Conservation (phyloP, 495 filamentous ascomycete species). For the Penicillium paradoxum region DNA sequence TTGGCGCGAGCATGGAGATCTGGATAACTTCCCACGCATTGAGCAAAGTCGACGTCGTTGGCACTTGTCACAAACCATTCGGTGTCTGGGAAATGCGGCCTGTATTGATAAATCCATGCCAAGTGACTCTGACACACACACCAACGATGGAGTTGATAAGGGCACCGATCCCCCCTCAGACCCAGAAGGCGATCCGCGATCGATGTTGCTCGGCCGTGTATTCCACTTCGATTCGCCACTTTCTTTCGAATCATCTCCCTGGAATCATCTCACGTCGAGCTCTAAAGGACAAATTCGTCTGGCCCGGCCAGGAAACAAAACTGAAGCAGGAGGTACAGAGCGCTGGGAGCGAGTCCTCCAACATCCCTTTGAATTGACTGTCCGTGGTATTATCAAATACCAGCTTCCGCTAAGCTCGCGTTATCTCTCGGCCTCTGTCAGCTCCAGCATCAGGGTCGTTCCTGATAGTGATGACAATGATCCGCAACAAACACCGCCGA, state of each 20-base stretch:
- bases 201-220: conserved; percentile 86
- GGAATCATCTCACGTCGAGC: conserved; percentile 57
- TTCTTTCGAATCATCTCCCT: conserved; percentile 80
- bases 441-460: conserved; percentile 46
- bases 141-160: conserved; percentile 50
- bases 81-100: conserved; percentile 22
- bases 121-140: conserved; percentile 3
- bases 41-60: conserved; percentile 35
- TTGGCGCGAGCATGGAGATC: conserved; percentile 56
- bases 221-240: conserved; percentile 81
- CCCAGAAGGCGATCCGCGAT: conserved; percentile 62
- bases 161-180: conserved; percentile 69
- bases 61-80: conserved; percentile 28
- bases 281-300: conserved; percentile 82
- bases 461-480: conserved; percentile 39
- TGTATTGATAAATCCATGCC: conserved; percentile 17
- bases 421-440: conserved; percentile 51
- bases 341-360: conserved; percentile 88
- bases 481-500: conserved; percentile 12
- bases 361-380: conserved; percentile 86
- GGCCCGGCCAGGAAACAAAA: conserved; percentile 79
- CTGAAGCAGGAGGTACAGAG: conserved; percentile 76
- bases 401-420: conserved; percentile 75
- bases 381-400: conserved; percentile 86
- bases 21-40: conserved; percentile 29